Evolutionary conservation across 1,284 basidiomycete species (phyloP), one percentile per base, ranked within the genome.

Genomic region (Ustilago hordei): DNA sequence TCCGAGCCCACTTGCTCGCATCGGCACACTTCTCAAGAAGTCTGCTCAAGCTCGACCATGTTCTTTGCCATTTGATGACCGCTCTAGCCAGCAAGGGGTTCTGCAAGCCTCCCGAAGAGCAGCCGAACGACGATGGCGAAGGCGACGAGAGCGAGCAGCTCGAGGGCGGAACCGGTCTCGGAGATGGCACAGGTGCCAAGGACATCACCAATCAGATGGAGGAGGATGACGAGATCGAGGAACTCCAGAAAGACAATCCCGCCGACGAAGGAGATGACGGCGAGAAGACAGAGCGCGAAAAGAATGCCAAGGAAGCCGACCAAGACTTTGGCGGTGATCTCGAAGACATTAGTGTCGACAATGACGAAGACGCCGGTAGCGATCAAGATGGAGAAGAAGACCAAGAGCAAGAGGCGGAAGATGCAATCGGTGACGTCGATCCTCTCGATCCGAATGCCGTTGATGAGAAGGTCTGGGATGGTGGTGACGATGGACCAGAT

Each of bases 381-480:
- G 88, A 88, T 17, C 87, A 79, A 45, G 70, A 81, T 8, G 75
- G 89, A 2, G 87, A 88, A 0, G 89, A 90, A 2, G 71, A 63
- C 23, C 75, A 89, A 3, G 91, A 92, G 47, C 84, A 87, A 19
- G 89, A 90, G 50, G 89, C 90, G 19, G 94, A 98, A 52, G 95
- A 98, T 78, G 91, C 92, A 66, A 87, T 96, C 32, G 95, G 91
- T 34, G 90, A 95, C 69, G 89, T 98, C 48, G 95, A 97, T 86
- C 90, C 91, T 2, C 88, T 91, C n/a, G 95, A 98, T 86, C 93
- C 94, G 8, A 90, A 91, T 32, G 92, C 92, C 0, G 91, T 98
- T 11, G 96, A 99, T 84, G 96, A 99, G 87, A 98, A 98, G 88
- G 89, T 99, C 79, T 98, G 97, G 96, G 94, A 92, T 39, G 93